Evolutionary conservation across 23 red algal species (phyloP).

Genomic region (Cyanidioschyzon merolae): DNA sequence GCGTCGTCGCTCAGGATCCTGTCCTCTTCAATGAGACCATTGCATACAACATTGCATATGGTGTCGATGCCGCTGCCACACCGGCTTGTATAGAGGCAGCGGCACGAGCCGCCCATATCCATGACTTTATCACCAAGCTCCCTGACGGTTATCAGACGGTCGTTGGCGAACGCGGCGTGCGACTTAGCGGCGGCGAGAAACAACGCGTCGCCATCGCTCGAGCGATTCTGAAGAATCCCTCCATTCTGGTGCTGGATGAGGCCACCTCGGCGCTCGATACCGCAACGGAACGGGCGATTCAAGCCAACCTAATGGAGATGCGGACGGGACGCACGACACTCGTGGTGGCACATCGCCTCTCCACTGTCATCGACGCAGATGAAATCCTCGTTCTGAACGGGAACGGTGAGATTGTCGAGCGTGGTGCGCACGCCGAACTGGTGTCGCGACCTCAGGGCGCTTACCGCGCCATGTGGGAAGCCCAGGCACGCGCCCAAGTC

Average conservation of each 20-base stretch:
- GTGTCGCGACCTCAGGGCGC: conserved; percentile 23
- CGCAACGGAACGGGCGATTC: conserved; percentile 68
- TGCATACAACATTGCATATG: conserved; percentile 91
- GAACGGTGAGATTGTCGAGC: conserved; percentile 54
- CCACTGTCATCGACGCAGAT: conserved; percentile 59
- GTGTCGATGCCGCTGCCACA: conserved; percentile 31
- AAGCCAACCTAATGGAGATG: conserved; percentile 37
- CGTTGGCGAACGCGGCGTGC: conserved; percentile 75
- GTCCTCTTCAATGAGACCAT: conserved; percentile 92
- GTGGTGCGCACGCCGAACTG: conserved; percentile 44
- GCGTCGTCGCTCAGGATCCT: conserved; percentile 87
- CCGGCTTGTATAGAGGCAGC: conserved; percentile 49
- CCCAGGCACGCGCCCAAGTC: conserved; percentile 19
- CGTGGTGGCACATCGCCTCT: conserved; percentile 76
- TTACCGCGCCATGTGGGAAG: conserved; percentile 63
- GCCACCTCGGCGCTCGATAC: conserved; percentile 70
- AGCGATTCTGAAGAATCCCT: conserved; percentile 64
- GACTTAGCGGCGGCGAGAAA: conserved; percentile 85
- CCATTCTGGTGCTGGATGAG: conserved; percentile 64
- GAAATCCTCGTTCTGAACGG: conserved; percentile 75
- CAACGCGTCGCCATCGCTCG: conserved; percentile 76
- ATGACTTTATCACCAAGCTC: conserved; percentile 46
- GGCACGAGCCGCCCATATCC: conserved; percentile 51
- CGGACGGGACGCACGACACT: conserved; percentile 55
- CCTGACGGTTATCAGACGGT: conserved; percentile 65